Conservation (phyloP, 2,329 filamentous ascomycete genomes). For the Diaporthe nobilis region DNA sequence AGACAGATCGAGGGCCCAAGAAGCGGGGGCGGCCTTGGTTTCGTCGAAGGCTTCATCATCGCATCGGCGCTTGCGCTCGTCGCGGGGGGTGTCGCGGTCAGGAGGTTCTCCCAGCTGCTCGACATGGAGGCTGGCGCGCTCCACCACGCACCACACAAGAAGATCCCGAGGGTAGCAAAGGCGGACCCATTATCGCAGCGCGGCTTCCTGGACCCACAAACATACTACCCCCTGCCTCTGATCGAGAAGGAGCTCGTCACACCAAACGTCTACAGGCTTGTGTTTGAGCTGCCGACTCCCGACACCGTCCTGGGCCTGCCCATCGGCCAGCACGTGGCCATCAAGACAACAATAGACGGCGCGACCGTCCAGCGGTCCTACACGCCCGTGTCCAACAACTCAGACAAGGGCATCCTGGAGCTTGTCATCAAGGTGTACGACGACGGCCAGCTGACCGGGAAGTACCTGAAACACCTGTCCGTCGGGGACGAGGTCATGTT, state of each 20-base stretch:
- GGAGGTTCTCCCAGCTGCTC: conserved; percentile 51
- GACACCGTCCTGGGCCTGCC: conserved; percentile 66
- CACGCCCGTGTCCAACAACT: conserved; percentile 67
- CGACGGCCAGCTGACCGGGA: conserved; percentile 63
- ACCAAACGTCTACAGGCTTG: conserved; percentile 61
- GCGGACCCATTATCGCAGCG: conserved; percentile 55
- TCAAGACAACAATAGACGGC: conserved; percentile 62
- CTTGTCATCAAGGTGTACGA: conserved; percentile 67
- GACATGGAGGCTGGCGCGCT: conserved; percentile 51
- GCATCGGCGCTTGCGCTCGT: conserved; percentile 53
- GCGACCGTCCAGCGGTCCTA: conserved; percentile 65
- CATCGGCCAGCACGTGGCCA: conserved; percentile 69
- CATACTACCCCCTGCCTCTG: conserved; percentile 63
- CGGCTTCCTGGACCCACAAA: conserved; percentile 65
- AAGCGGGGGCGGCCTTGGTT: conserved; percentile 48
- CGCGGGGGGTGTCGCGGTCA: conserved; percentile 49
- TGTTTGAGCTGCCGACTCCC: conserved; percentile 62
- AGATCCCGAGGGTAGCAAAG: conserved; percentile 54
- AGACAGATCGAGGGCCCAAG: conserved; percentile 4
- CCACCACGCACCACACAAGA: conserved; percentile 56
- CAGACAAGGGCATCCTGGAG: conserved; percentile 63
- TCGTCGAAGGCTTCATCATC: conserved; percentile 55
- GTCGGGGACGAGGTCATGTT: conserved; percentile 65
- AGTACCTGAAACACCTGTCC: conserved; percentile 62
- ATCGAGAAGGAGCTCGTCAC: conserved; percentile 55